Base-by-base conservation (phyloP, 1,284 basidiomycete species). In the Lignosus rhinocerotis region DNA sequence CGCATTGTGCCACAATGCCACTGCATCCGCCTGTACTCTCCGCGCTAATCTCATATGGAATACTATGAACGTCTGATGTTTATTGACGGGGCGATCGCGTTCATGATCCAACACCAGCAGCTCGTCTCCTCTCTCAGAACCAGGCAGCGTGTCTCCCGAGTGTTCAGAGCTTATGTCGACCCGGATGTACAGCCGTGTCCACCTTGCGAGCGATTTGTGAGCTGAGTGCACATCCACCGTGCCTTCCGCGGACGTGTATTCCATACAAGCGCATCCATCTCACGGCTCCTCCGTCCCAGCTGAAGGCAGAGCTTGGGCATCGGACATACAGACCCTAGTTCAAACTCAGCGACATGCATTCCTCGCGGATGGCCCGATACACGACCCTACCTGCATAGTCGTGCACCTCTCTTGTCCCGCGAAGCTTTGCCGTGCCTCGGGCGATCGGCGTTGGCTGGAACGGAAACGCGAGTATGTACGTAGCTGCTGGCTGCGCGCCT, bases 1-100 rank as follows among this genome's bases (percentile, higher is more conserved):
- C 51, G 30, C 57, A 48, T 51, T 46, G 58, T 36, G 59, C 64
- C 56, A 58, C 63, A 51, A 66, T 51, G 50, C 42, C 43, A 45
- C 47, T 48, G 56, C 55, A 51, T 21, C 21, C 47, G 32, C 25
- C 41, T 51, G 48, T 34, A 16, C 34, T 45, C 19, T 19, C 6
- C 25, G 43, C 46, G 42, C 33, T 16, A 43, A 51, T 51, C 50
- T 51, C 50, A 25, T 51, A 51, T 42, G 43, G 38, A 11, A 30
- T 25, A 25, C 12, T 33, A 51, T 42, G 50, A 42, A 36, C 30
- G 25, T 30, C 16, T 30, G 12, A 30, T 51, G 10, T 51, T 38
- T 30, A 51, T 25, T 30, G 11, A 3, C 38, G 39, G 33, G 16
- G 11, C 47, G 47, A 48, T 48, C 33, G 33, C 8, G 14, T 47